phyloP scores from a whole-genome alignment of 1,284 basidiomycete genomes.

The Cystobasidium pallidum region DNA sequence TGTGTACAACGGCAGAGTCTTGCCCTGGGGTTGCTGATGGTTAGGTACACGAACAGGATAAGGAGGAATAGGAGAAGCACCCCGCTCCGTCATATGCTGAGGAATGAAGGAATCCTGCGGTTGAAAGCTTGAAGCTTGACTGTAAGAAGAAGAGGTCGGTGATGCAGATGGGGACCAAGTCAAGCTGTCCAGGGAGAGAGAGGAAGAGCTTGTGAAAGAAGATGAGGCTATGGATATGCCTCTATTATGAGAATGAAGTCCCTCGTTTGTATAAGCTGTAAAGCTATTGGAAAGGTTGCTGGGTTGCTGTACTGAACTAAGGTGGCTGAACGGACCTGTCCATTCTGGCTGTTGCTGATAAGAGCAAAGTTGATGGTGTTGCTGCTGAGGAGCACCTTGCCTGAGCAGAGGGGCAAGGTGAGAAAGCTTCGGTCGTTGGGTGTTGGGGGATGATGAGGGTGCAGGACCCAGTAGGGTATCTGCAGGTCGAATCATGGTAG shows the following conservation, averaged over 20 bases:
- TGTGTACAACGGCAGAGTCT: background rate
- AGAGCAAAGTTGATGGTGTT: background rate
- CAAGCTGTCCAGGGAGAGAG: slow-evolving; percentile 1
- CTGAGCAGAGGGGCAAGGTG: background rate
- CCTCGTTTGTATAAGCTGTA: background rate
- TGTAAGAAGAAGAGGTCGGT: slow-evolving; percentile 4
- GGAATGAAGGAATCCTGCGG: background rate
- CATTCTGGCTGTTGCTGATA: slow-evolving; percentile 1
- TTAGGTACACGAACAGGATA: background rate
- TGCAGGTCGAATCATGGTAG: background rate
- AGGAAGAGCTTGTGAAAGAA: slow-evolving; percentile 1
- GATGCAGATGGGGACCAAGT: slow-evolving; percentile 12
- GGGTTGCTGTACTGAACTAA: background rate
- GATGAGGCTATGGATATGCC: slow-evolving; percentile 7
- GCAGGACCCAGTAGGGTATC: background rate
- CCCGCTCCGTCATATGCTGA: background rate
- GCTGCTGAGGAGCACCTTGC: background rate
- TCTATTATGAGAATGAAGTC: slow-evolving; percentile 1
- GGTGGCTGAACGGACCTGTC: slow-evolving; percentile 6
- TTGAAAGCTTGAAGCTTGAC: slow-evolving; percentile 11
- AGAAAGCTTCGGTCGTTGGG: background rate
- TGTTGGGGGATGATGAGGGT: background rate
- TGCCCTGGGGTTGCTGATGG: background rate
- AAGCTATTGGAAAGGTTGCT: slow-evolving; percentile 16
- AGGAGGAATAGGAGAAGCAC: background rate